Evolutionary conservation across 2,329 filamentous ascomycete species (phyloP), one percentile per base, ranked within the genome.

Genomic region (Curvularia eragrostidis): DNA sequence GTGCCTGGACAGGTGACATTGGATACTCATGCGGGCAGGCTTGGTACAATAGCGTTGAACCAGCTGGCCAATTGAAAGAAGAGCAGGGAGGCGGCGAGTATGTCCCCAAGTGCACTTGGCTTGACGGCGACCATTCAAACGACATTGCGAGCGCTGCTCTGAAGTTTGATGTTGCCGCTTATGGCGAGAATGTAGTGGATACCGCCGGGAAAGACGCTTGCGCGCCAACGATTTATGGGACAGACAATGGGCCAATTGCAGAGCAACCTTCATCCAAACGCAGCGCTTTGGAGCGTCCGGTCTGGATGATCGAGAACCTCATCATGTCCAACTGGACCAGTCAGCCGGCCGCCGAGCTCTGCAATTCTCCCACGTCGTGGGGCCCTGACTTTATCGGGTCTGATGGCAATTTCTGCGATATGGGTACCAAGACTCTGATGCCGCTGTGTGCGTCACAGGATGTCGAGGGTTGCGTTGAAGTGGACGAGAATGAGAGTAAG

Each of bases 31-130:
- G n/a, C n/a, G n/a, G n/a, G n/a, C n/a, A n/a, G n/a, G n/a, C n/a
- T n/a, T n/a, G n/a, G n/a, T n/a, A n/a, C n/a, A n/a, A n/a, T n/a
- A n/a, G n/a, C n/a, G n/a, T n/a, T n/a, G n/a, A n/a, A n/a, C n/a
- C n/a, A n/a, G n/a, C n/a, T n/a, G n/a, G n/a, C n/a, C n/a, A n/a
- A n/a, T n/a, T 26, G 24, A 23, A 34, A 32, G 32, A 24, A 15
- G 18, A 48, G 18, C 10, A 48, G 18, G 47, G 34, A 18, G 47
- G 47, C 15, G 8, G 46, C 28, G 18, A 48, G 15, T 39, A 39
- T 24, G 23, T 49, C 2, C 47, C 47, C 18, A 39, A 38, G 32
- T 49, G 47, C 23, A 49, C 47, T 7, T 49, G 47, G 47, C n/a
- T 49, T 0, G 47, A 49, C 38, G 47, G 18, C 9, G 47, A 49